phyloP scores from a whole-genome alignment of 108 stramenopile genomes.

The Nannochloropsis gaditana region DNA sequence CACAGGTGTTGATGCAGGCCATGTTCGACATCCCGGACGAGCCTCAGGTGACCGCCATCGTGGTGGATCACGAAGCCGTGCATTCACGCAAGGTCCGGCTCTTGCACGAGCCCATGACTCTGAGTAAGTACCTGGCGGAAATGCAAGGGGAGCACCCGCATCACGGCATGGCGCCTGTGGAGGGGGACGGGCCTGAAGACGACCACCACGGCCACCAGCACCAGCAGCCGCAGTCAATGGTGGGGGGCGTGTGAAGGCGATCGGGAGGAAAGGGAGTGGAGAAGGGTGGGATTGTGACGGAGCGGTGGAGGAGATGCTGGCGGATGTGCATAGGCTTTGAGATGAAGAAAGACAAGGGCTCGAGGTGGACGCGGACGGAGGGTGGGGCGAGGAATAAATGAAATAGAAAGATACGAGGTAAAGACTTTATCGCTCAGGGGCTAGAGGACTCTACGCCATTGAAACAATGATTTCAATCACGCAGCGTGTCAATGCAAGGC shows the following conservation, averaged over 20 bases:
- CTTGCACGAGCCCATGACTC: not conserved
- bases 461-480: no score
- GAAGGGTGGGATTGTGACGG: not conserved
- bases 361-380: no score
- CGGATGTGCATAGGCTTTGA: no score
- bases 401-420: no score
- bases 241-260: not conserved
- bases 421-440: no score
- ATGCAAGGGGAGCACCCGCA: conserved; percentile 15
- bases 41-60: not conserved
- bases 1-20: not conserved
- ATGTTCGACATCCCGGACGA: conserved; percentile 8
- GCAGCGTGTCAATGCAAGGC: no score
- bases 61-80: not conserved
- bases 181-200: not conserved
- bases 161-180: not conserved
- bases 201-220: not conserved
- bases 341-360: no score
- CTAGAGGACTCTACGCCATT: no score
- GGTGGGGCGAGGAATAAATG: no score
- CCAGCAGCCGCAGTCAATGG: not conserved
- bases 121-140: not conserved
- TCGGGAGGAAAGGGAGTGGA: not conserved
- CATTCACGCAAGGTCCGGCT: not conserved
- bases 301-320: no score